Evolutionary conservation across 164 flowering plant genomes (phyloP).

Genomic region (Piper longum): DNA sequence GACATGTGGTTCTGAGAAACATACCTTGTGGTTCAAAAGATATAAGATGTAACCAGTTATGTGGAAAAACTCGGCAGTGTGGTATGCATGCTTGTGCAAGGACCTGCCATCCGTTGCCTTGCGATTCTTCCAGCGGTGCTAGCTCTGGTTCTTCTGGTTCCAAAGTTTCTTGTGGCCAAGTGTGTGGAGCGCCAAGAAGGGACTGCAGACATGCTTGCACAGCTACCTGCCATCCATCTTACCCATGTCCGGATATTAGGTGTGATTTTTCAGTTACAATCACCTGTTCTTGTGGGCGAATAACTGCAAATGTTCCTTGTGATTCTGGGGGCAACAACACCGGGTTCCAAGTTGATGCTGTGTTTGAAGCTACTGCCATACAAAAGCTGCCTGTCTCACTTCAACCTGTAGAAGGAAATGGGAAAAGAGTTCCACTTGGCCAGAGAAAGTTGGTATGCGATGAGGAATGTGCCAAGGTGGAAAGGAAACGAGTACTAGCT

Average conservation of each 20-base stretch:
- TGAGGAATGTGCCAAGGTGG: constrained; percentile 77
- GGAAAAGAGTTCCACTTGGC: constrained; percentile 62
- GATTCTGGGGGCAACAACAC: constrained; percentile 59
- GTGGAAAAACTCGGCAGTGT: constrained; percentile 87
- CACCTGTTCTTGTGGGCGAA: constrained; percentile 76
- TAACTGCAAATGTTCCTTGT: constrained; percentile 75
- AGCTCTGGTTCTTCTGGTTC: constrained; percentile 14
- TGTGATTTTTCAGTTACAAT: constrained; percentile 68
- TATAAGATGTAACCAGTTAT: constrained; percentile 74
- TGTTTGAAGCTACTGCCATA: constrained; percentile 57
- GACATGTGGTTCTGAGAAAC: constrained; percentile 79
- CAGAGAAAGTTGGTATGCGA: constrained; percentile 84
- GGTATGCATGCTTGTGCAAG: constrained; percentile 90
- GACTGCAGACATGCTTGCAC: constrained; percentile 86
- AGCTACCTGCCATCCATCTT: constrained; percentile 61
- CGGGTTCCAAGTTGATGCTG: constrained; percentile 32
- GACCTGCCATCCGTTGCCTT: constrained; percentile 70
- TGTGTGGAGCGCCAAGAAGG: constrained; percentile 92
- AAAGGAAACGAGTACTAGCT: constrained; percentile 76
- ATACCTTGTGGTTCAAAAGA: constrained; percentile 96
- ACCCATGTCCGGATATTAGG: constrained; percentile 70
- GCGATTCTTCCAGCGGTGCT: constrained; percentile 36
- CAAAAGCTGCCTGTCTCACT: constrained; percentile 72
- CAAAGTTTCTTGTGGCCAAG: constrained; percentile 71
- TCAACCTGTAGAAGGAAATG: constrained; percentile 57